Base-by-base conservation (phyloP, 805 yeast species). In the Debaryomyces hansenii region DNA sequence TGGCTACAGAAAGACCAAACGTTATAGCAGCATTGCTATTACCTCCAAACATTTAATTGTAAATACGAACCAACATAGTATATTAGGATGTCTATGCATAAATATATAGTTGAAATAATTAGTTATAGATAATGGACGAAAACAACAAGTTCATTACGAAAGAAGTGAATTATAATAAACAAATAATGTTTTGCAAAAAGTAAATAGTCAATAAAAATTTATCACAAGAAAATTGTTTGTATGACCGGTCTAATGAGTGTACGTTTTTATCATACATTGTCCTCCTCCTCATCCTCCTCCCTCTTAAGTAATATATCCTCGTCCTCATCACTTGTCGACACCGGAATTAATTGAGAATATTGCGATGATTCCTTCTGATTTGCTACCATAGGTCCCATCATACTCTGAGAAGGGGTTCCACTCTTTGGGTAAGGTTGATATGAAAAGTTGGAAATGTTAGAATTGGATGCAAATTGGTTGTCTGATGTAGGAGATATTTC, bases 1-100 rank as follows among this genome's bases (percentile, higher is more conserved):
- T 88, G 48, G 90, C 92, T 1, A 86, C 92, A 0, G 96, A 89
- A 59, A 72, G 96, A 53, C 89, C 91, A 0, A 69, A 74, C 20
- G 83, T 82, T 28, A 82, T 88, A n/a, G 90, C 83, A 1, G 94
- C 87, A 0, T 66, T 88, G 28, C 67, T 88, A 41, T 67, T 89
- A 37, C 89, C 95, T 18, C 87, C 92, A 3, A 78, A 83, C 51
- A 62, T 82, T 50, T 80, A 63, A 49, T 8, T 15, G 38, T 28
- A 41, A 31, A 34, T 35, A 35, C 15, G 15, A 40, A 31, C 16
- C 20, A 20, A 12, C 11, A 9, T 2, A 20, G 20, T 37, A 37
- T 21, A 20, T 18, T 37, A 37, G n/a, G 9, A 33, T 27, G 32
- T 28, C 32, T 39, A 29, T 28, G n/a, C 24, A 24, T 29, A 38